phyloP scores from a whole-genome alignment of 768 basidiomycete genomes.

The Guyanaporus albipodus region DNA sequence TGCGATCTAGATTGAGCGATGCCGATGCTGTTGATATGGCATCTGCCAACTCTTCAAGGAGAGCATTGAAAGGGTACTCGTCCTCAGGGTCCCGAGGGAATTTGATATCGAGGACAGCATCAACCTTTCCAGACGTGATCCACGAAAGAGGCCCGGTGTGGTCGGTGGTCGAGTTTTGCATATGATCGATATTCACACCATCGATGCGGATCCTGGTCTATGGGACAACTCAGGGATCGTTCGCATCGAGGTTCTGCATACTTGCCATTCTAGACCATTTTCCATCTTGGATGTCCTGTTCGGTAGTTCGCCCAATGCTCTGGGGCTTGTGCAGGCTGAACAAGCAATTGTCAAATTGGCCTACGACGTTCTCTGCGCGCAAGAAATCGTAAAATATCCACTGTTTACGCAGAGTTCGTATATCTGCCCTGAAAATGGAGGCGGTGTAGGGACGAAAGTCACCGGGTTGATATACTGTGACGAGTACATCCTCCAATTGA shows the following conservation, averaged over 20 bases:
- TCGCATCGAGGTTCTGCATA: conserved; percentile 1
- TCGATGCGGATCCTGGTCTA: conserved; percentile 96
- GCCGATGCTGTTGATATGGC: conserved; percentile 70
- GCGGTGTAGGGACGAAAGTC: conserved; percentile 89
- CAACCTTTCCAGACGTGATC: conserved; percentile 96
- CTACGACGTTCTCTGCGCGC: conserved; percentile 87
- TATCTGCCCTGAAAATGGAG: conserved; percentile 90
- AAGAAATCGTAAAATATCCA: conserved; percentile 97
- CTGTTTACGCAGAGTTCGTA: conserved; percentile 79
- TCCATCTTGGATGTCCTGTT: conserved; percentile 78
- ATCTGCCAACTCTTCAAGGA: conserved; percentile 88
- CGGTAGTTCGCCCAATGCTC: conserved; percentile 87
- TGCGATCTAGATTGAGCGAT: conserved; percentile 48
- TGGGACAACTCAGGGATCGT: neutral
- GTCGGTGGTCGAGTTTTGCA: conserved; percentile 76
- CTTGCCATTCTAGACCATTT: conserved; percentile 87
- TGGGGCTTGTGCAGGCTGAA: conserved; percentile 96
- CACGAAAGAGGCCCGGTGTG: conserved; percentile 88
- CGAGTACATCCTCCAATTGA: conserved; percentile 86
- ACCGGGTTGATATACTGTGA: conserved; percentile 93
- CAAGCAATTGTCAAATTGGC: conserved; percentile 96
- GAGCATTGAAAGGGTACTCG: conserved; percentile 66
- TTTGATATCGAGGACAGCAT: conserved; percentile 96
- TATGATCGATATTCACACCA: conserved; percentile 93
- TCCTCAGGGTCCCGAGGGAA: conserved; percentile 83